phyloP scores from a whole-genome alignment of 257 asterid genomes.

The Jacaranda mimosifolia region DNA sequence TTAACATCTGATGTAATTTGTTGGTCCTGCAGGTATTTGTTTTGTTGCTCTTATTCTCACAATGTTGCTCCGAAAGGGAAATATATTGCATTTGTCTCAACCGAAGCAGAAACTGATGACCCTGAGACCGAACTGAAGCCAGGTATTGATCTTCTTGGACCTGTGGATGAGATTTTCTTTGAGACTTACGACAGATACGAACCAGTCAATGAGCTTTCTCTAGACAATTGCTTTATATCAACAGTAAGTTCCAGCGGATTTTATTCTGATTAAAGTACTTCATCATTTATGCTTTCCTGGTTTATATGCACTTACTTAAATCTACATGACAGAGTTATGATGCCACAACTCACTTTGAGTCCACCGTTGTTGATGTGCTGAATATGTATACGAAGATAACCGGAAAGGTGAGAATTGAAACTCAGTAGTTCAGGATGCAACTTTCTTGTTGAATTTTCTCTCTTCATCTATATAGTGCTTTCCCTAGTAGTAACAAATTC shows the following conservation, averaged over 20 bases:
- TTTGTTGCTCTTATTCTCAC: conserved; percentile 96
- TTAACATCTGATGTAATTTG: conserved; percentile 28
- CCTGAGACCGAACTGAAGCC: conserved; percentile 91
- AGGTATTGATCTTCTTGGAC: conserved; percentile 92
- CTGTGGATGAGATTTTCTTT: conserved; percentile 92
- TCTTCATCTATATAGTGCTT: neutral
- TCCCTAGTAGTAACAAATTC: neutral
- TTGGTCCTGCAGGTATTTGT: conserved; percentile 73
- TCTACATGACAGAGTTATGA: conserved; percentile 62
- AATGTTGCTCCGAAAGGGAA: conserved; percentile 98
- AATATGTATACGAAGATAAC: conserved; percentile 69
- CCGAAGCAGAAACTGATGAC: conserved; percentile 93
- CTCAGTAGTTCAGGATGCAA: conserved; percentile 3
- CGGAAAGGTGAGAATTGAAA: conserved; percentile 59
- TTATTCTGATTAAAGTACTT: conserved; percentile 28
- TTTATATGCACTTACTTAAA: conserved; percentile 30
- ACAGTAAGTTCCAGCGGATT: conserved; percentile 60
- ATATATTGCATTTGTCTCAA: conserved; percentile 90
- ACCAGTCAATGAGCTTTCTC: conserved; percentile 84
- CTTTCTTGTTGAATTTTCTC: neutral
- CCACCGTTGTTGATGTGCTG: conserved; percentile 74
- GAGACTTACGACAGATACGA: conserved; percentile 89
- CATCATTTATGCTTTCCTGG: conserved; percentile 11
- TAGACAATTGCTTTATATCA: conserved; percentile 93
- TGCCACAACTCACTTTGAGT: conserved; percentile 75